Evolutionary conservation across 192 early-diverging fungal genomes (phyloP), one percentile per base, ranked within the genome.

Genomic region (Coemansia sp.): DNA sequence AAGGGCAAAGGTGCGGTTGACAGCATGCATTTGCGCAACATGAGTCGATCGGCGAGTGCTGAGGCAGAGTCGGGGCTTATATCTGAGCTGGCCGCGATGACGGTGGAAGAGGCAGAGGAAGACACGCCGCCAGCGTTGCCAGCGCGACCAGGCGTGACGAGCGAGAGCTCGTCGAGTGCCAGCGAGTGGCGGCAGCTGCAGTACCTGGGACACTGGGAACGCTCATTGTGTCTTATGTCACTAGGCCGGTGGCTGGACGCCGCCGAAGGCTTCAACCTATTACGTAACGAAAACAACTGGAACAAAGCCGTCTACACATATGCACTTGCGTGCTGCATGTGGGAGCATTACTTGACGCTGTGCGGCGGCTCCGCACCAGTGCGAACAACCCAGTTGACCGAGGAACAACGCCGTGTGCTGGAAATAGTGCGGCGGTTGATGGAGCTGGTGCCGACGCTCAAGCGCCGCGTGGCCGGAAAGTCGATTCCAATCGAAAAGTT

Each of bases 401-500:
- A 57, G 3, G 72, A 66, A 32, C 67, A 74, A 23, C 61, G 75
- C 41, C n/a, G 57, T 15, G 65, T 83, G 14, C 64, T 68, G 49
- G 61, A 81, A 7, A 79, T 84, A 11, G 87, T 91, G 21, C 54
- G 71, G 10, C 67, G 65, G 10, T 71, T 90, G 68, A 88, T 96
- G 85, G 66, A 65, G 19, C 82, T 86, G 24, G 91, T 96, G 9
- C 87, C 88, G 12, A 73, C 64, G 23, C 69, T 84, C 11, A 84
- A 82, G 65, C 88, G 90, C 77, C 92, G 87, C 66, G 85, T 96
- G 9, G 94, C 92, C 21, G 94, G 94, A 19, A 91, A 92, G 73
- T 87, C 87, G 2, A 82, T 96, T 29, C 91, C 92, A 9, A 65
- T 96, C 25, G 94, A 96, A 79, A 94, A 94, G 76, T 94, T 90